Conservation (phyloP, 2,329 filamentous ascomycete species). For the Paraphoma chrysanthemicola region DNA sequence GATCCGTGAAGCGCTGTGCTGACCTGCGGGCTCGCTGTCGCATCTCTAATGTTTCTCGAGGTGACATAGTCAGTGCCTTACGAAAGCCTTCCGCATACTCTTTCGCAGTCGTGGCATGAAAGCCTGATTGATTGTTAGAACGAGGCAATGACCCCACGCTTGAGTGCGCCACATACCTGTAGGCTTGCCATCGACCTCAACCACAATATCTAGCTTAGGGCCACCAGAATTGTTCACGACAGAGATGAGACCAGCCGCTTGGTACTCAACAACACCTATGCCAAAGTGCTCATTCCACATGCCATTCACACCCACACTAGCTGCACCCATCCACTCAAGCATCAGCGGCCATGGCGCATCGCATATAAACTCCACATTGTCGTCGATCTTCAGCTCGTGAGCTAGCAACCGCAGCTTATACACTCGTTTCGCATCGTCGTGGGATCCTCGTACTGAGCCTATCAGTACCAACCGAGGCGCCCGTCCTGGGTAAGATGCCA, state of each 20-base stretch:
- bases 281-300: conserved; percentile 99
- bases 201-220: conserved; percentile 91
- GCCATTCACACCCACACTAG: conserved; percentile 88
- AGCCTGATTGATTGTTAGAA: conserved; percentile 63
- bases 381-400: conserved; percentile 81
- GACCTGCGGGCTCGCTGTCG: conserved; percentile 77
- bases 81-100: conserved; percentile 85
- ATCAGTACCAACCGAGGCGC: conserved; percentile 78
- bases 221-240: conserved; percentile 95
- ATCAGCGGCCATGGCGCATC: conserved; percentile 91
- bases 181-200: conserved; percentile 76
- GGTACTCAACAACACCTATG: conserved; percentile 97
- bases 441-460: conserved; percentile 86
- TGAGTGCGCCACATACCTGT: conserved; percentile 64
- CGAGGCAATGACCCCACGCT: not conserved
- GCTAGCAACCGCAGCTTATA: conserved; percentile 87
- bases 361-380: conserved; percentile 84
- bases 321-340: conserved; percentile 75
- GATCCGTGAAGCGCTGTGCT: conserved; percentile 84
- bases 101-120: conserved; percentile 78
- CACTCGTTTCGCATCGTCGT: conserved; percentile 78
- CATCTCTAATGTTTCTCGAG: conserved; percentile 73
- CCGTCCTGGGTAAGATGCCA: conserved; percentile 53
- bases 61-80: conserved; percentile 72
- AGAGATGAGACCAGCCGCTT: conserved; percentile 89